Evolutionary conservation across 305 asterid genomes (phyloP), one percentile per base, ranked within the genome.

Genomic region (Withania somnifera): DNA sequence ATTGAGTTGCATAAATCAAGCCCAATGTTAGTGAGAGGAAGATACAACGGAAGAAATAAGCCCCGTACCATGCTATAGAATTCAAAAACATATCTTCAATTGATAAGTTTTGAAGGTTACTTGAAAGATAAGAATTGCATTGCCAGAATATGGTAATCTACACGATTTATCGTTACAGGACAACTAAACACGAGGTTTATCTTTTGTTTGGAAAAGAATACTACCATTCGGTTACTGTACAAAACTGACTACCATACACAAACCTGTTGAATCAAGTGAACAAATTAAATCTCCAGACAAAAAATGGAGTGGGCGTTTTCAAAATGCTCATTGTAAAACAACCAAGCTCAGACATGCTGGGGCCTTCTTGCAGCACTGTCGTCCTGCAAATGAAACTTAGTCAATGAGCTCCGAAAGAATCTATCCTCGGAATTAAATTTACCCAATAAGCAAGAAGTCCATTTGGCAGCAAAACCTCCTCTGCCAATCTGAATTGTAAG

Each of bases 331-430:
- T 40, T 3, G 77, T 61, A 63, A 80, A 42, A 60, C 24, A 79
- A 11, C 17, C 77, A 82, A 69, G 36, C 1, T 91, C 91, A 91
- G 80, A 91, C 89, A 82, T 84, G 68, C 89, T 82, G 88, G 81
- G 85, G 84, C 84, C 77, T 88, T 84, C 84, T 86, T 76, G 86
- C 63, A 75, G 60, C 87, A 79, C 84, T 85, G 64, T 86, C 92
- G 17, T 82, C 94, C 97, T 93, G 95, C 87, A 88, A 88, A 88
- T 50, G 76, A 51, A 83, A 79, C 80, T 78, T 58, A 42, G 56
- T 82, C n/a, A 32, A 61, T 42, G 24, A 57, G 80, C 47, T 61
- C 11, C 2, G 30, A 58, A 58, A 79, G 34, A 24, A 15, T 79
- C 30, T 10, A 20, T 15, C 13, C 28, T 57, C 11, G 7, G 15